Percentiles rank a stretch among this genome's conserved stretches.
Evolutionary conservation across 768 basidiomycete species (phyloP).

Genomic region (Termitomyces sp.): DNA sequence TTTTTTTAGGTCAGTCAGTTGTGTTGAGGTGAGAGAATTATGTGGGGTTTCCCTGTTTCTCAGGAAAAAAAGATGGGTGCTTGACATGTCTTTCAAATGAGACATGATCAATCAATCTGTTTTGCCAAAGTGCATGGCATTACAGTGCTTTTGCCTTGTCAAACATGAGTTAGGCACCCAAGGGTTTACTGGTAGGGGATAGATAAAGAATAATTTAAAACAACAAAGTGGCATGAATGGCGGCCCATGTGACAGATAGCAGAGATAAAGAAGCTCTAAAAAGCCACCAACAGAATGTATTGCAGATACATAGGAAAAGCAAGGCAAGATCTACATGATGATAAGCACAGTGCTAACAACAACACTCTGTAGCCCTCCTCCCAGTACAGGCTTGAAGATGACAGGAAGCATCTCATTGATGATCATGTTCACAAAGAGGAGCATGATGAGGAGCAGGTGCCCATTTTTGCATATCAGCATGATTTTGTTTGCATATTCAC

Average conservation of each 20-base stretch:
- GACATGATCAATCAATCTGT: too few relatives aligned
- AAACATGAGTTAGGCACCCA: background rate
- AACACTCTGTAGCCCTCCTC: slow-evolving; percentile 75
- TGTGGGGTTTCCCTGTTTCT: background rate
- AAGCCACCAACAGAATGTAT: background rate
- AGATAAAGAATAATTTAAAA: background rate
- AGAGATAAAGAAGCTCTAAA: background rate
- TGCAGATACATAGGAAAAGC: background rate
- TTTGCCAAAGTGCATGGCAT: background rate
- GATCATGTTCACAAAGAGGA: slow-evolving; percentile 88
- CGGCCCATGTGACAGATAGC: background rate
- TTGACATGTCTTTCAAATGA: too few relatives aligned
- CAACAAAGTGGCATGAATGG: background rate
- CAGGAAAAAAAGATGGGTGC: background rate
- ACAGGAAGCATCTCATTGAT: slow-evolving; percentile 86
- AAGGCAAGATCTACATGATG: slow-evolving; percentile 83
- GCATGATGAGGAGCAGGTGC: slow-evolving; percentile 77
- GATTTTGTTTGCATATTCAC: slow-evolving; percentile 78
- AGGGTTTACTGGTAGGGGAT: background rate
- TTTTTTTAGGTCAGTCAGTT: background rate
- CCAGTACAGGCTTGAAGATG: slow-evolving; percentile 75
- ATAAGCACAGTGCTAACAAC: slow-evolving; percentile 81
- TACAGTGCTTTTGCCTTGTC: background rate
- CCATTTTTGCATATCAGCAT: slow-evolving; percentile 84
- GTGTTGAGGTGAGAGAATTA: background rate